These are phyloP conservation scores for Syncephalastrum monosporum DNA, from an alignment of 371 early-diverging fungal genomes.

Conservation along the genomic window DNA sequence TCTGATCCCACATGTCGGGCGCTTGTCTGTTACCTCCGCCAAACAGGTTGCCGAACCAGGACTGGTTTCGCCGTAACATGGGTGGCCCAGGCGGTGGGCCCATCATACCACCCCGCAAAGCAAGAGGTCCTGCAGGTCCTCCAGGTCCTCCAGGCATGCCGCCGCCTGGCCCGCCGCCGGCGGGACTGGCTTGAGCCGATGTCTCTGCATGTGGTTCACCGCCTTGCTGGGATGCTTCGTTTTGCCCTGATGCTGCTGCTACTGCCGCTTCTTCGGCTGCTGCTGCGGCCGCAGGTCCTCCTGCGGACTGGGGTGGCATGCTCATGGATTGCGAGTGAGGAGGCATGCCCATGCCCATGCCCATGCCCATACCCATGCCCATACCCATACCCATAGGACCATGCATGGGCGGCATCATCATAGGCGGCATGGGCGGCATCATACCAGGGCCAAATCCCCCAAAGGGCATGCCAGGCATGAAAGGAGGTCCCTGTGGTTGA, in stretches of 20 bases:
- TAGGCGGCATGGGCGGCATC: no score
- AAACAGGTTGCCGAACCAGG: slow-evolving; percentile 15
- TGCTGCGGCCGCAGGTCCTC: neutral
- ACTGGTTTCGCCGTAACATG: slow-evolving; percentile 6
- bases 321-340: neutral
- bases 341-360: neutral
- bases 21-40: slow-evolving; percentile 1
- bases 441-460: no score
- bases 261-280: neutral
- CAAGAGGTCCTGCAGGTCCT: no score
- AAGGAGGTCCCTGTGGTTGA: neutral
- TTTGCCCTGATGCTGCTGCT: neutral
- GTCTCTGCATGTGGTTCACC: no score
- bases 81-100: slow-evolving; percentile 2
- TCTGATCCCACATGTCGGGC: slow-evolving; percentile 11
- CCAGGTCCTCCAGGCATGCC: no score
- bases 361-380: neutral
- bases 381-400: no score
- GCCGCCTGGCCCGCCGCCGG: no score
- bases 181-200: no score
- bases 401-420: slow-evolving; percentile 1
- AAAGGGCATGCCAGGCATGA: no score
- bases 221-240: no score
- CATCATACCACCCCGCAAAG: neutral
- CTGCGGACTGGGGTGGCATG: neutral